Percentiles rank a stretch among this genome's conserved stretches.
Evolutionary conservation across 495 filamentous ascomycete species (phyloP).

Genomic region (Tuber aestivum): DNA sequence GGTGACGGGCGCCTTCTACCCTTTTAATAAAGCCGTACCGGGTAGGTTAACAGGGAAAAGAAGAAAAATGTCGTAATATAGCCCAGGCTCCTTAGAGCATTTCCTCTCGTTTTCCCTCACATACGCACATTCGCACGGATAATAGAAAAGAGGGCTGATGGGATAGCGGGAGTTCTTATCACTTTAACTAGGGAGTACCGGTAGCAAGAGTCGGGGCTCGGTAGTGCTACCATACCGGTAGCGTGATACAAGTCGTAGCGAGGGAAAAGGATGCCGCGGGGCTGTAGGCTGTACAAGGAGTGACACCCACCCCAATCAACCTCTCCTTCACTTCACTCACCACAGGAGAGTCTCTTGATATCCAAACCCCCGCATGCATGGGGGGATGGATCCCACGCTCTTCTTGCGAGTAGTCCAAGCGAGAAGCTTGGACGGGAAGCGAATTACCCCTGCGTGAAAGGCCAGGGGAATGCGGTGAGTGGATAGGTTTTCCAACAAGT

Average conservation of each 20-base stretch:
- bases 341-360: not conserved
- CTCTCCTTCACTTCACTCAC: not conserved
- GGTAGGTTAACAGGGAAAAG: not conserved
- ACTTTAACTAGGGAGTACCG: not conserved
- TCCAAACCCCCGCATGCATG: not conserved
- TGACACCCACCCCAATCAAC: constrained; percentile 16
- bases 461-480: constrained; percentile 17
- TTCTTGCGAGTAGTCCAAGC: constrained; percentile 26
- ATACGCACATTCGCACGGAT: constrained; percentile 23
- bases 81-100: constrained; percentile 30
- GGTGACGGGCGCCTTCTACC: not conserved
- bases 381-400: not conserved
- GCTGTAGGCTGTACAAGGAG: too few species aligned
- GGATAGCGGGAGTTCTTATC: constrained; percentile 26
- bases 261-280: not conserved
- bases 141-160: constrained; percentile 10
- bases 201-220: not conserved
- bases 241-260: not conserved
- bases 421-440: constrained; percentile 28
- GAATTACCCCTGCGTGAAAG: constrained; percentile 34
- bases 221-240: constrained; percentile 7
- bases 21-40: not conserved
- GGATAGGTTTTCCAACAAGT: constrained; percentile 21
- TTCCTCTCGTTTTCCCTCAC: constrained; percentile 30
- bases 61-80: not conserved